Base-by-base conservation (phyloP, 2,329 filamentous ascomycete species). In the Cladosporium sp. region DNA sequence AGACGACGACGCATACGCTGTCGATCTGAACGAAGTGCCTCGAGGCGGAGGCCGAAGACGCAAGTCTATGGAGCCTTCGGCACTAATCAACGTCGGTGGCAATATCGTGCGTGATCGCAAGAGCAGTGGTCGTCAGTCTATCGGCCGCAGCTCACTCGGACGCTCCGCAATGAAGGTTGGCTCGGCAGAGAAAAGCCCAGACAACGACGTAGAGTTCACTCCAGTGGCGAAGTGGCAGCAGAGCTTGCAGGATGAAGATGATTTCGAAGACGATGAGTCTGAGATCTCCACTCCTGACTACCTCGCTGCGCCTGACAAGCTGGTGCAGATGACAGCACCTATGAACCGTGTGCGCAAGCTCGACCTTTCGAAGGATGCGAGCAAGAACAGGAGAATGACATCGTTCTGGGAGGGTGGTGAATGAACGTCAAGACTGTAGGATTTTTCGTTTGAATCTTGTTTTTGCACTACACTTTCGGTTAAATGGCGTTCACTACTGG, bases 61-160 rank as follows among this genome's bases (percentile, higher is more conserved):
- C 43, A 74, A 74, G 66, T 69, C 65, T 14, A 73, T 74, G 70
- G 72, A 74, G 63, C 72, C 72, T 15, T 62, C 65, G 39, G 62
- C 65, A 15, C 61, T 73, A 20, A 47, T 68, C 22, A 67, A 71
- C 50, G 49, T 72, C 14, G 66, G 66, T 7, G 72, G 71, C 34
- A 72, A 69, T 55, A 64, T 72, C 47, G 66, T 73, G 22, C 60
- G 67, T 37, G 65, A 67, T 36, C 65, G 71, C 25, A 66, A 68
- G 63, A 66, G 66, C 54, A 69, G 64, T 55, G 68, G 69, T 6
- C 64, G 70, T 9, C 63, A 63, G 45, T 68, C 67, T 17, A 61
- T 69, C 19, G 66, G 67, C 5, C 65, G 69, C 11, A 34, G 30
- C 30, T 68, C 67, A 19, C 59, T 68, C 22, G 66, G 66, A 6